Conservation (phyloP, 768 basidiomycete genomes). For the Coprinellus aureogranulatus region DNA sequence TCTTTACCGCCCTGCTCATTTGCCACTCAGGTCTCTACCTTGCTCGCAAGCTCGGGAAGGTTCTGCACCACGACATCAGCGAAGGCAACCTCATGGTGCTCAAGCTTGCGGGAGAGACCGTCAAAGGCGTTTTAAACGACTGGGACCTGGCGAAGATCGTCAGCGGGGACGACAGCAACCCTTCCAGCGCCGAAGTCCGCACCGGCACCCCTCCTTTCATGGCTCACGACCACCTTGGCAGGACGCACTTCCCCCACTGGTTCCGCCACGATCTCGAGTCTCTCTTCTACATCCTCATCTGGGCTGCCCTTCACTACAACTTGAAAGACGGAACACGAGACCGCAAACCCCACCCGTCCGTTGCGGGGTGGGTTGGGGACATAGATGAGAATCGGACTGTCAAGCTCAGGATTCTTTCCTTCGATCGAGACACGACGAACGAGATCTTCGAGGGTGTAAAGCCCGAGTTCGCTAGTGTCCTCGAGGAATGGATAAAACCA, state of each 20-base stretch:
- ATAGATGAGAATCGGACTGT: not conserved
- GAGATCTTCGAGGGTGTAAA: not conserved
- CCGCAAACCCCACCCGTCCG: not conserved
- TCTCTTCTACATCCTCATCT: conserved; percentile 20
- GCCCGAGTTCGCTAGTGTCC: not conserved
- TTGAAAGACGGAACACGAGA: not conserved
- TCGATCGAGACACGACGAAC: too few species aligned
- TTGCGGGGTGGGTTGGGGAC: too few species aligned
- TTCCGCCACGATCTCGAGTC: conserved; percentile 26
- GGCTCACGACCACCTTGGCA: conserved; percentile 22
- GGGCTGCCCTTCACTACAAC: conserved; percentile 16
- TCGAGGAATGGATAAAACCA: not conserved
- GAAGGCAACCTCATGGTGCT: conserved; percentile 29
- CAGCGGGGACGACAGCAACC: not conserved
- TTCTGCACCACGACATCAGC: conserved; percentile 32
- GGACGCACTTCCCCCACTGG: conserved; percentile 1
- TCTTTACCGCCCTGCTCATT: not conserved
- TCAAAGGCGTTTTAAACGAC: conserved; percentile 25
- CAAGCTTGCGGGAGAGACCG: not conserved
- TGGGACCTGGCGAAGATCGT: conserved; percentile 22
- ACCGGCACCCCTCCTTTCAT: conserved; percentile 30
- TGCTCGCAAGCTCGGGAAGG: not conserved
- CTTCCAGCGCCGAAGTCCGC: conserved; percentile 6
- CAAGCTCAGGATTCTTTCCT: not conserved
- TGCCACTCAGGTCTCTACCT: not conserved